Evolutionary conservation across 768 basidiomycete genomes (phyloP).

Genomic region (Termitomyces sp.): DNA sequence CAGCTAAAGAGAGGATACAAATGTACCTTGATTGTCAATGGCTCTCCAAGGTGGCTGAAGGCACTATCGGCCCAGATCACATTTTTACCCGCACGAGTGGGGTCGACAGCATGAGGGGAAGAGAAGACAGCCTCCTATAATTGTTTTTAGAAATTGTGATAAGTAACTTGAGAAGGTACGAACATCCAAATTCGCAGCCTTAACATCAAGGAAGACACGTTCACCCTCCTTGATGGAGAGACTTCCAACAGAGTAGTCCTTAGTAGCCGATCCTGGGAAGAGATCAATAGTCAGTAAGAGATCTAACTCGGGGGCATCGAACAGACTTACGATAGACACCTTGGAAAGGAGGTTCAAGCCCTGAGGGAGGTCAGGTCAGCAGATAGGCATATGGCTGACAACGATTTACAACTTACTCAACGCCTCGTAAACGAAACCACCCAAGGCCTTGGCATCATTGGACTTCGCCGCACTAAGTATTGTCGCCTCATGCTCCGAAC

Average conservation of each 20-base stretch:
- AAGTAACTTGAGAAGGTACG: constrained; percentile 18
- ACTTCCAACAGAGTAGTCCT: constrained; percentile 40
- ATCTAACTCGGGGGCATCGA: neutral
- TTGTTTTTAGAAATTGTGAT: neutral
- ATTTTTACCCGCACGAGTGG: constrained; percentile 40
- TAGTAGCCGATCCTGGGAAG: constrained; percentile 41
- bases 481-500: constrained; percentile 36
- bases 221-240: constrained; percentile 43
- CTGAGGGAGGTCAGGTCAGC: constrained; percentile 29
- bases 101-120: constrained; percentile 40
- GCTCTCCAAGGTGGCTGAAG: constrained; percentile 43
- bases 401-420: constrained; percentile 45
- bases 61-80: constrained; percentile 46
- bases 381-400: neutral
- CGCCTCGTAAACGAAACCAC: constrained; percentile 64
- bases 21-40: constrained; percentile 52
- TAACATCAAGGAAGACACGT: constrained; percentile 61
- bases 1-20: neutral
- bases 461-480: constrained; percentile 33
- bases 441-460: constrained; percentile 34
- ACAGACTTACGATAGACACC: constrained; percentile 57
- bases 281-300: neutral
- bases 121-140: constrained; percentile 50
- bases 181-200: constrained; percentile 55
- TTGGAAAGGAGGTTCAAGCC: constrained; percentile 69